Percentiles rank a stretch among this genome's conserved stretches.
Conservation (phyloP, 345 rosid species). For the Carallia pectinifolia region DNA sequence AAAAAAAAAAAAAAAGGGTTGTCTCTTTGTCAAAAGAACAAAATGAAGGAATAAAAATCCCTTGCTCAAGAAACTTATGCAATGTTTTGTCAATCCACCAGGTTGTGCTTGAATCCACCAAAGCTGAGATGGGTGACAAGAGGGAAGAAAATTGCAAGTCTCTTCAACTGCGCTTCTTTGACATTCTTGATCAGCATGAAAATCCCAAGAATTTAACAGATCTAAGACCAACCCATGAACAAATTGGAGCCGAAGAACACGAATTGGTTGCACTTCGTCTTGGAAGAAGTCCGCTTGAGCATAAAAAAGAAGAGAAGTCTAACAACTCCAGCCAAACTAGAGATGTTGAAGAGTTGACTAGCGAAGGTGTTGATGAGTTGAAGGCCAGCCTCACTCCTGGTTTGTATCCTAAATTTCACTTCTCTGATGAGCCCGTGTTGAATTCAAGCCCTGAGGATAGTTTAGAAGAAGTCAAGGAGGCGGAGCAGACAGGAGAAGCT, state of each 20-base stretch:
- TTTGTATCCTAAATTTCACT: conserved; percentile 35
- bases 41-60: too few species aligned
- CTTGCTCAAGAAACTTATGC: too few species aligned
- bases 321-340: conserved; percentile 18
- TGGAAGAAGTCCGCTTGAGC: conserved; percentile 48
- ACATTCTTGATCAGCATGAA: conserved; percentile 44
- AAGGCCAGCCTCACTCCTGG: conserved; percentile 55
- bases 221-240: conserved; percentile 19
- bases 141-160: conserved; percentile 71
- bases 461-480: conserved; percentile 39
- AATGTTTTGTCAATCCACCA: too few species aligned
- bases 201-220: conserved; percentile 23
- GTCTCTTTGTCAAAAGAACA: too few species aligned
- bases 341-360: neutral
- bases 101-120: conserved; percentile 51
- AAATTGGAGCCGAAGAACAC: conserved; percentile 31
- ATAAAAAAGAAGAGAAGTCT: conserved; percentile 36
- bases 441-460: conserved; percentile 37
- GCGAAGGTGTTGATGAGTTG: conserved; percentile 34
- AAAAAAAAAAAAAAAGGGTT: neutral
- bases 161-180: conserved; percentile 59
- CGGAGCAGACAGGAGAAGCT: conserved; percentile 36
- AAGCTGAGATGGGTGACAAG: conserved; percentile 67
- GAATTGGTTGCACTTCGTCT: conserved; percentile 73
- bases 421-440: conserved; percentile 23